Conservation (phyloP, 495 filamentous ascomycete species). For the Aspergillus carlsbadensis region DNA sequence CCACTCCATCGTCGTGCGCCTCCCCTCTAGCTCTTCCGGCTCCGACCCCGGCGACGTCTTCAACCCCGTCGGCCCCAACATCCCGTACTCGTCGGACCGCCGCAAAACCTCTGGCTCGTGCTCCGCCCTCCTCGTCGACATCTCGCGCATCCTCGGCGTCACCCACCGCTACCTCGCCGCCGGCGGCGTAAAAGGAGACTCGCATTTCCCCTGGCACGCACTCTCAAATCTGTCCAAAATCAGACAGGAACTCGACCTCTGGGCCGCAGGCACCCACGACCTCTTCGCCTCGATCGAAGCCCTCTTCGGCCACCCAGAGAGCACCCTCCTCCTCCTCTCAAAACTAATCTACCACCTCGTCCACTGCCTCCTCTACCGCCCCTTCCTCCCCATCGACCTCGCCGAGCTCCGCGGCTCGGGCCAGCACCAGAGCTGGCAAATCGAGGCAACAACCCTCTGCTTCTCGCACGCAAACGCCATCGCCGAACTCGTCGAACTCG, state of each 20-base stretch:
- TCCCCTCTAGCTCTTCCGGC: conserved; percentile 55
- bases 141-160: conserved; percentile 75
- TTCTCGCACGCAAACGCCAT: conserved; percentile 87
- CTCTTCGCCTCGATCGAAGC: conserved; percentile 72
- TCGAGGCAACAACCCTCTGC: conserved; percentile 81
- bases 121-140: conserved; percentile 75
- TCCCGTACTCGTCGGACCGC: conserved; percentile 65
- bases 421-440: conserved; percentile 89
- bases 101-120: conserved; percentile 70
- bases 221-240: conserved; percentile 83
- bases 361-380: conserved; percentile 80
- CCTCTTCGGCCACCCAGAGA: conserved; percentile 74
- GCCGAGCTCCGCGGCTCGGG: conserved; percentile 73
- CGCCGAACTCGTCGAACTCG: conserved; percentile 76
- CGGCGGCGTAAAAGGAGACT: conserved; percentile 83
- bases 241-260: conserved; percentile 77
- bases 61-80: conserved; percentile 63
- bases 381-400: conserved; percentile 80
- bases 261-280: conserved; percentile 78
- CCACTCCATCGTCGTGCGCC: conserved; percentile 66
- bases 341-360: conserved; percentile 83
- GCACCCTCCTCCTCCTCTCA: conserved; percentile 73
- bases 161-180: conserved; percentile 81
- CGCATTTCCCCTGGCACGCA: conserved; percentile 86
- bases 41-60: conserved; percentile 70